Evolutionary conservation across 148 eudicot genomes (phyloP), one percentile per base, ranked within the genome.

Genomic region (Rhododendron simsii): DNA sequence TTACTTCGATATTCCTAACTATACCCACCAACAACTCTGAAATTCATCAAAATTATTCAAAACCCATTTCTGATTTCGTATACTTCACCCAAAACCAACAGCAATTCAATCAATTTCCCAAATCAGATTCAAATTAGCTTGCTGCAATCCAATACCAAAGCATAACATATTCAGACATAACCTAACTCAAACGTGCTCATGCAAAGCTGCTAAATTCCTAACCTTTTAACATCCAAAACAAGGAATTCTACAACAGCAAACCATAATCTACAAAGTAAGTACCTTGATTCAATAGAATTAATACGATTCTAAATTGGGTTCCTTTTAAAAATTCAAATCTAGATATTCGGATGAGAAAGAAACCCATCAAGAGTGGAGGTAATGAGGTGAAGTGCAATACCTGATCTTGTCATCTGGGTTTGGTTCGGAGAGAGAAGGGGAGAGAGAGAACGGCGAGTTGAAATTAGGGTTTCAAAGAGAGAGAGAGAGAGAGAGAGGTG

Each of bases 381-480:
- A 80, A 53, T n/a, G 69, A 77, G 74, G 55, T 55, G 61, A 82
- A 81, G 59, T 59, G 85, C 51, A 71, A 33, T 30, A 82, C 88
- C 88, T 86, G 85, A 73, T 81, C 80, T 74, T 23, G 85, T 41
- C 80, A 74, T 81, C 48, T 55, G 59, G 57, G 81, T 39, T 26
- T 20, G 81, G 28, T 12, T 15, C 5, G 61, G 18, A 83, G 86
- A 33, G 83, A 85, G 78, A 84, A 12, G 74, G 16, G 59, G 84
- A 21, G 85, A 85, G 81, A 81, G 41, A 81, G 51, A 84, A 80
- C 82, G 80, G 86, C 85, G 74, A 90, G 88, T 86, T 88, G 76
- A 87, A 91, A 89, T 94, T 92, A 93, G 95, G 96, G 92, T 94
- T 94, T 90, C 83, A 63, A 28, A 30, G 74, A n/a, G 74, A 12